Base-by-base conservation (phyloP, 2,329 filamentous ascomycete genomes). In the Colletotrichum noveboracense region DNA sequence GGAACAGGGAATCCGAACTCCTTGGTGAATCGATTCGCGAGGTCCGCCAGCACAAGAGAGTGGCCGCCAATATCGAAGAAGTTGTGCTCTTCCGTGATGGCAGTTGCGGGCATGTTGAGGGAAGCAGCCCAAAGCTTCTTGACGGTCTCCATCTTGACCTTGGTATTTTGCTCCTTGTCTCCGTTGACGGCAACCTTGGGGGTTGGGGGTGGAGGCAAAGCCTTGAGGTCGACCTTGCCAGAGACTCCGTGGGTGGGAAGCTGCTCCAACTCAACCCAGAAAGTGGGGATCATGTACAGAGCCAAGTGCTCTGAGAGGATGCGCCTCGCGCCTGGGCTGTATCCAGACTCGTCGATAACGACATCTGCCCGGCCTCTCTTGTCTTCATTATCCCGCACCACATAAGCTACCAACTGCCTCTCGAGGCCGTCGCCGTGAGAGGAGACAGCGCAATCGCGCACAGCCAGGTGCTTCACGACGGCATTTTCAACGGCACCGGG, bases 21-120 rank as follows among this genome's bases (percentile, higher is more conserved):
- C 74, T 91, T 91, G 0, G 93, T 92, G 16, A 96, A 82, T 38
- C 92, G 91, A 30, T 92, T 92, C n/a, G 94, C 92, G 30, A 96
- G 88, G 76, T 95, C 93, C 1, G 94, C 94, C n/a, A 96, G 89
- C 3, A 92, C 92, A 69, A 96, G 85, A 0, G 94, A 96, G 83
- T 96, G 94, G 0, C 94, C 94, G 43, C 94, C 94, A 3, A 96
- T 86, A 76, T 96, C 94, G 81, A 96, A 96, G 84, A 96, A 96
- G 82, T 93, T 93, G 82, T 95, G 93, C 76, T 94, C 92, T 3
- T 87, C 90, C 80, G 93, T 94, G 28, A 96, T 90, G 24, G 90
- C 87, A 55, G 85, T 88, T 12, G 88, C 85, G 0, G 93, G 89
- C n/a, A 93, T 89, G 77, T 93, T 92, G 16, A 96, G 87, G 30